A percentile compares a stretch with the other conserved stretches of the same genome.
Evolutionary conservation across 2,329 filamentous ascomycete species (phyloP).

Genomic region (Intubia oerlemansii): DNA sequence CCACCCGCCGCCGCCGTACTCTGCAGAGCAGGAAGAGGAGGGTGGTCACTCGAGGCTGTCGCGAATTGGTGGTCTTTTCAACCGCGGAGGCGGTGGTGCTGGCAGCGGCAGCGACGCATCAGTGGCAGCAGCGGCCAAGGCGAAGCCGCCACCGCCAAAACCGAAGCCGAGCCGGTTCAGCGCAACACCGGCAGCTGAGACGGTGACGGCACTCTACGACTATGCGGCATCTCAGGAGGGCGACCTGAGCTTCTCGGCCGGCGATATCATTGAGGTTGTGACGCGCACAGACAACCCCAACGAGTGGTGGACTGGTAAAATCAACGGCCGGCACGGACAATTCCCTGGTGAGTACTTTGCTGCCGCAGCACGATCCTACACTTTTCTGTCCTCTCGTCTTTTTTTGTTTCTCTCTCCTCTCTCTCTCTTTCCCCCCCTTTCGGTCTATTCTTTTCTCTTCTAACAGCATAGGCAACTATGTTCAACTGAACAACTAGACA

Average conservation of each 20-base stretch:
- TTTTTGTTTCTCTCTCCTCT: neutral
- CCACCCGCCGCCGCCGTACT: slow-evolving; percentile 53
- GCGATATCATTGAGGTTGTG: slow-evolving; percentile 79
- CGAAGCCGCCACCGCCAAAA: slow-evolving; percentile 46
- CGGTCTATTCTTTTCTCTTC: too few species aligned
- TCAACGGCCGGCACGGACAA: slow-evolving; percentile 65
- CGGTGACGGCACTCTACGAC: slow-evolving; percentile 80
- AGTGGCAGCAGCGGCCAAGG: slow-evolving; percentile 28
- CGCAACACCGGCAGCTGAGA: slow-evolving; percentile 45
- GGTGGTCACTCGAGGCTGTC: neutral
- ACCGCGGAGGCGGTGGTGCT: slow-evolving; percentile 8
- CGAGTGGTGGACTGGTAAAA: slow-evolving; percentile 86
- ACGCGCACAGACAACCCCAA: slow-evolving; percentile 73
- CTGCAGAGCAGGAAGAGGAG: slow-evolving; percentile 20
- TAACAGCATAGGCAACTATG: slow-evolving; percentile 20
- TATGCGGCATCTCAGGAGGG: slow-evolving; percentile 91
- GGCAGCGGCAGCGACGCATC: slow-evolving; percentile 9
- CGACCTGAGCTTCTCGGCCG: slow-evolving; percentile 73
- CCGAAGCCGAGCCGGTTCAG: slow-evolving; percentile 63
- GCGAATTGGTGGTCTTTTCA: neutral
- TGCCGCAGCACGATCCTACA: neutral
- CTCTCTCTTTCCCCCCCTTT: neutral
- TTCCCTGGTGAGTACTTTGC: slow-evolving; percentile 59
- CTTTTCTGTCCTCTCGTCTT: neutral
- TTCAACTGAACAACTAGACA: slow-evolving; percentile 17